Conservation (phyloP, 1,284 basidiomycete genomes). For the Sanguinoderma infundibulare region DNA sequence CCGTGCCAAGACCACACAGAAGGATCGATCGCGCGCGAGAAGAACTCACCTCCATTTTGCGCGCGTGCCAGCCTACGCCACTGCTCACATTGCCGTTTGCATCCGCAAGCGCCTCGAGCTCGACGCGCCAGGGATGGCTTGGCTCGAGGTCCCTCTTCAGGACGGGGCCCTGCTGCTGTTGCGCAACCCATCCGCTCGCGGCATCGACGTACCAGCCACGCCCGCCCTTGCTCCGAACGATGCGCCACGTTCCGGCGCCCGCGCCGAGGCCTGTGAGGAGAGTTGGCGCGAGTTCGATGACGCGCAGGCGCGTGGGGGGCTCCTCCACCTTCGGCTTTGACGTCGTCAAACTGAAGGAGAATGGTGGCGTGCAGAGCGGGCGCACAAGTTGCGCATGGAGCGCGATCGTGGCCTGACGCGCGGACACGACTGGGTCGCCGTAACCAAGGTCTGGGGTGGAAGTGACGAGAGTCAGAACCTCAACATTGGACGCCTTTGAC, state of each 20-base stretch:
- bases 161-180: conserved; percentile 28
- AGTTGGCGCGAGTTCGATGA: conserved; percentile 85
- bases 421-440: conserved; percentile 43
- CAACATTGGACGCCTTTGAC: conserved; percentile 76
- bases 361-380: conserved; percentile 81
- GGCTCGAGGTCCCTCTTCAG: conserved; percentile 65
- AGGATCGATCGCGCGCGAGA: neutral
- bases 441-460: conserved; percentile 80
- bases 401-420: conserved; percentile 62
- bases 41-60: conserved; percentile 92
- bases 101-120: conserved; percentile 75
- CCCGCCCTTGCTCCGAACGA: conserved; percentile 89
- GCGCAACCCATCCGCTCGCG: conserved; percentile 77
- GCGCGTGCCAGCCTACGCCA: conserved; percentile 92
- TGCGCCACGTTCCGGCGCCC: conserved; percentile 86
- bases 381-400: conserved; percentile 77
- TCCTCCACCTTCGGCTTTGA: conserved; percentile 38
- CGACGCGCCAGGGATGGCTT: conserved; percentile 68
- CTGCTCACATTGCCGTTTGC: conserved; percentile 90
- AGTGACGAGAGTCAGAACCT: conserved; percentile 84
- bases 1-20: conserved; percentile 7
- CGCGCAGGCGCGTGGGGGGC: conserved; percentile 80
- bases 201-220: conserved; percentile 96
- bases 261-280: conserved; percentile 74
- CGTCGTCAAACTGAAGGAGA: conserved; percentile 61